Evolutionary conservation across 179 eudicot genomes (phyloP), one percentile per base, ranked within the genome.

Genomic region (Camellia oleifera): DNA sequence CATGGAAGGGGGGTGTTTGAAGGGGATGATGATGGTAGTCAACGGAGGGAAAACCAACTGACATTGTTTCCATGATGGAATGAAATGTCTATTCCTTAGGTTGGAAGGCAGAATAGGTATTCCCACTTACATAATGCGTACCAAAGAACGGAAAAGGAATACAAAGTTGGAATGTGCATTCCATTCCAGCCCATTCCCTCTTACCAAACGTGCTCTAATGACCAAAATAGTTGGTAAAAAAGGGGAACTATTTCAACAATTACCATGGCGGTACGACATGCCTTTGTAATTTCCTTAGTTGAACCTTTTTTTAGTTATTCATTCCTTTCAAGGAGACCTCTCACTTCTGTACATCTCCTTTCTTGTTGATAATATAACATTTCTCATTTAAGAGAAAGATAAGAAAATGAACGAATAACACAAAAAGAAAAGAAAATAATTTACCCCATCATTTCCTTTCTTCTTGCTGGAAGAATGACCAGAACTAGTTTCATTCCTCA

Each of bases 401-500:
- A 52, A 46, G n/a, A 67, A 54, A 32, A 32, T 32, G 26, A 56
- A 58, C 56, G 58, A 15, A 17, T 42, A 53, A 46, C 23, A 67
- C 13, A 23, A 14, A 64, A 54, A 32, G 32, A 70, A 23, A 20
- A 8, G 65, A 69, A 32, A 61, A 81, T 54, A 79, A 74, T 80
- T 84, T 80, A 93, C 97, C 86, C 94, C 96, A 73, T 93, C 98
- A 85, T 91, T 79, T 84, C 95, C 96, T 83, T 88, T 93, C 86
- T 52, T 90, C 85, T 94, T 91, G 56, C 86, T 85, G 63, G 86
- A 79, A 77, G 74, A 83, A 53, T 75, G 85, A 32, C 78, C 84
- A 72, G 79, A 79, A 65, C 82, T 82, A 23, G 65, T 42, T 44
- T 87, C 94, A 63, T 72, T 76, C 63, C 85, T 87, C 53, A 76